phyloP scores from a whole-genome alignment of 169 alveolate species.

The Eimeria falciformis region DNA sequence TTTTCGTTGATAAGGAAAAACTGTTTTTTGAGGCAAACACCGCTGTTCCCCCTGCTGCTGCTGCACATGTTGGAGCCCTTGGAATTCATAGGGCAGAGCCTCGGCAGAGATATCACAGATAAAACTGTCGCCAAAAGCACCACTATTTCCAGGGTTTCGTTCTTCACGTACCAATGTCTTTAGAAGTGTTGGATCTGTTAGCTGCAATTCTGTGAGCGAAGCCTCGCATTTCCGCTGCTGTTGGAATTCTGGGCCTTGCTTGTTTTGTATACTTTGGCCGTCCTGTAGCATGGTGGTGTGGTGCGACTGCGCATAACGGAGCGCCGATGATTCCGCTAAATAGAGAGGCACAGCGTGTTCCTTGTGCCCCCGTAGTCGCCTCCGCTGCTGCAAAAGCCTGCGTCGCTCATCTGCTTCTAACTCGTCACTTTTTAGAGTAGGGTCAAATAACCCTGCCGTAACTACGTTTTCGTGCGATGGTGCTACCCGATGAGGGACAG shows the following conservation, averaged over 20 bases:
- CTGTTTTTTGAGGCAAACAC: too few relatives aligned
- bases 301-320: background rate
- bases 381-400: slow-evolving; percentile 37
- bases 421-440: slow-evolving; percentile 26
- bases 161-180: background rate
- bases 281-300: background rate
- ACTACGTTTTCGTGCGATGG: background rate
- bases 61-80: too few relatives aligned
- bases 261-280: background rate
- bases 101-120: too few relatives aligned
- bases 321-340: background rate
- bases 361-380: background rate
- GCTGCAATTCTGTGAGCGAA: slow-evolving; percentile 19
- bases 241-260: background rate
- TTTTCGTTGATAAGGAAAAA: too few relatives aligned
- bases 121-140: too few relatives aligned
- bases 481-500: background rate
- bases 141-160: background rate
- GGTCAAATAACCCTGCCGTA: slow-evolving; percentile 7
- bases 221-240: background rate
- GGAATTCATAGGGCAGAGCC: too few relatives aligned
- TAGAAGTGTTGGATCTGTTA: slow-evolving; percentile 39
- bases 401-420: slow-evolving; percentile 55
- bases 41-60: too few relatives aligned
- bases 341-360: background rate